Evolutionary conservation across 805 yeast genomes (phyloP), one percentile per base, ranked within the genome.

Genomic region (Starmerella ratchasimensis): DNA sequence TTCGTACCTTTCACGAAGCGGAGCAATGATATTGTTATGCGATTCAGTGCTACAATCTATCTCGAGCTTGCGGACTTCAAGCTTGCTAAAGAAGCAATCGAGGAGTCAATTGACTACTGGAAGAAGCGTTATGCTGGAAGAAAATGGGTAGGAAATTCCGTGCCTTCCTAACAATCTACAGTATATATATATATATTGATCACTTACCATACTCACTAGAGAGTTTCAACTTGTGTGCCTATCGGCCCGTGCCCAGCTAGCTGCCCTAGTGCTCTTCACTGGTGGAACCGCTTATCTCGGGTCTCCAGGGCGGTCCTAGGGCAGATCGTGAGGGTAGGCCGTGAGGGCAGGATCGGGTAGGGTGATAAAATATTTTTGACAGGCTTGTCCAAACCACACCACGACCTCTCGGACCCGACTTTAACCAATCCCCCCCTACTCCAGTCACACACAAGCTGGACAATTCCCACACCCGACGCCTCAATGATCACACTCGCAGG

Each of bases 31-130:
- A 31, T 65, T 21, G 68, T 60, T 56, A 57, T 61, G 19, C 64
- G 88, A 44, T 69, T 74, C 44, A 67, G 76, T 38, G 74, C 74
- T 19, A 79, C 74, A 48, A 56, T 74, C 8, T 77, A 74, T 53
- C 68, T 72, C 44, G 78, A 73, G 31, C 46, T 68, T 13, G 58
- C 58, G 5, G 84, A 77, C 47, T 76, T 63, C 52, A 59, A 60
- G 23, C 53, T 56, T 33, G 77, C 72, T 3, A 61, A 68, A 18
- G 58, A 61, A 14, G 56, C 56, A 2, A 49, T 73, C 22, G 48
- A 58, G 19, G 48, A 57, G 14, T 57, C 54, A 6, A 39, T 66
- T n/a, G 49, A 55, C 5, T 39, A 34, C n/a, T 47, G 41, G 38
- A 24, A 38, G 16, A 14, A 21, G 13, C 8, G 15, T 6, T 30